Base-by-base conservation (phyloP, 1,284 basidiomycete genomes). In the Irpex lacteus region DNA sequence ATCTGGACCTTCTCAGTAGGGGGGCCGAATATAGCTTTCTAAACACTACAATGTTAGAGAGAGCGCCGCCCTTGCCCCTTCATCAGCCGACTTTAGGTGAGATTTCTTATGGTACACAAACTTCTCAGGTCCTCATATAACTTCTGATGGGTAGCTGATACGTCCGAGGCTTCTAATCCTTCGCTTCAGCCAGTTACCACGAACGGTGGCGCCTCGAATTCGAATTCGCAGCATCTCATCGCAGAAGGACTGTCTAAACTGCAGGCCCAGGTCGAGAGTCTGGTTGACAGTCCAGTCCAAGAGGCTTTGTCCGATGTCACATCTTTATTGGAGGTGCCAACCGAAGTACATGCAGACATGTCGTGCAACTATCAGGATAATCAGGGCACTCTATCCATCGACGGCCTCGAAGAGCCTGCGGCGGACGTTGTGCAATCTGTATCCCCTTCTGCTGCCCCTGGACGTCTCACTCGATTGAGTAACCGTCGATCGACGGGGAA, bases 1-100 rank as follows among this genome's bases (percentile, higher is more conserved):
- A 47, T 34, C 53, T 52, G 15, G 49, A 60, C 18, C 67, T 70
- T 47, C 61, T 70, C 21, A 61, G 61, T 13, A 34, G 36, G 15
- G 60, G 52, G 52, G 58, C 58, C 34, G 62, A 60, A n/a, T 13
- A 59, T 49, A 68, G 63, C 32, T 54, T 68, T 32, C 54, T 21
- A 2, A 11, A 56, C 34, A 26, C 11, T 6, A 21, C 11, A 8
- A 36, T 5, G 9, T 53, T 26, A 53, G 11, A 19, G 63, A 66
- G 57, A 32, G 18, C 18, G 34, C 56, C 11, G 34, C 19, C 5
- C 52, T 5, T 36, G 32, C 36, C 55, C 18, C 34, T 38, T 13
- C 21, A 36, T 36, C 53, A 38, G 21, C 26, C 15, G 36, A 26
- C 54, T 37, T 34, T 37, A 47, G 47, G n/a, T 37, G 19, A 52